Evolutionary conservation across 2,329 filamentous ascomycete species (phyloP).

Genomic region (Monosporascus sp.): DNA sequence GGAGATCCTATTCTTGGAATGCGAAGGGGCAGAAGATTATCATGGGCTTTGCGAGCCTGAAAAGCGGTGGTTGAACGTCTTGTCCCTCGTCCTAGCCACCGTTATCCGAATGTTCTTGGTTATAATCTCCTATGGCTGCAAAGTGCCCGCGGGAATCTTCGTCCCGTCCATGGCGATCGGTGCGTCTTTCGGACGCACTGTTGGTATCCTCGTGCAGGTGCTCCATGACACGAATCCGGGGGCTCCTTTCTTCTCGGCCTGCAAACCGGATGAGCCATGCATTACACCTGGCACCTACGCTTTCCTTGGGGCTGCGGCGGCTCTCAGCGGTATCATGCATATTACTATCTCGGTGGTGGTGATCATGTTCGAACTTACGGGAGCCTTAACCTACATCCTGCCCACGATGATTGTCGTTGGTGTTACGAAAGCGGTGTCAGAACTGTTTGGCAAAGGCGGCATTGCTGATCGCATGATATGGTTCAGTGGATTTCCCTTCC

Average conservation of each 20-base stretch:
- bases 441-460: slow-evolving; percentile 88
- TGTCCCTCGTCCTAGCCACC: slow-evolving; percentile 75
- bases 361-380: slow-evolving; percentile 98
- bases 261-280: slow-evolving; percentile 85
- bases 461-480: slow-evolving; percentile 98
- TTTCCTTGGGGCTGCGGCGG: slow-evolving; percentile 86
- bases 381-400: slow-evolving; percentile 93
- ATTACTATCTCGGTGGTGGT: slow-evolving; percentile 95
- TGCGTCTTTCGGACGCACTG: slow-evolving; percentile 84
- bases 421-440: slow-evolving; percentile 88
- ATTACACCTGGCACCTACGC: slow-evolving; percentile 98
- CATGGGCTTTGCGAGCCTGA: slow-evolving; percentile 79
- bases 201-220: slow-evolving; percentile 92
- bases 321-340: slow-evolving; percentile 95
- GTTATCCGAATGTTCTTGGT: slow-evolving; percentile 77
- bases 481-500: slow-evolving; percentile 95
- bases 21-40: slow-evolving; percentile 83
- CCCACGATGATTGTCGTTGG: slow-evolving; percentile 99
- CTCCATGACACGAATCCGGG: slow-evolving; percentile 79
- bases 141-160: slow-evolving; percentile 96
- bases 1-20: slow-evolving; percentile 95
- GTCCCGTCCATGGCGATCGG: slow-evolving; percentile 98
- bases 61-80: slow-evolving; percentile 71
- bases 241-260: slow-evolving; percentile 81
- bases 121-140: slow-evolving; percentile 95